Evolutionary conservation across 805 yeast genomes (phyloP), one percentile per base, ranked within the genome.

Genomic region (Starmerella tilneyi): DNA sequence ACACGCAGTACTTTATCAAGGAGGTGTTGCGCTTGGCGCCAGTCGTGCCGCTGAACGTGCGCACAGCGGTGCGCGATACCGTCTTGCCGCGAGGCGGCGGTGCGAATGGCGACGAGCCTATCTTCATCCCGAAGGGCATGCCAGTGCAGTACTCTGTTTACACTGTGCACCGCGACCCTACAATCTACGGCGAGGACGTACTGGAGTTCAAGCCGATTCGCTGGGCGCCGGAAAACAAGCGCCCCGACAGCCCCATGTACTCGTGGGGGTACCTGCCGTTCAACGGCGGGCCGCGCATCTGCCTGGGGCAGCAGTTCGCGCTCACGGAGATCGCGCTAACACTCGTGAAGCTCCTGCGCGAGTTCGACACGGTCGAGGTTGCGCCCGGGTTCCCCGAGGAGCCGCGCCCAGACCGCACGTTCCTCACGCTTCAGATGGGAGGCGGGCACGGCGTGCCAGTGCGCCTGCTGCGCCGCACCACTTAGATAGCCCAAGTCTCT

Each of bases 231-330:
- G 44, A 41, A 38, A 41, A 31, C 61, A 45, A 45, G 40, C 23
- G 16, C 27, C 22, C 35, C 7, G 34, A 23, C 23, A 60, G 45
- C 50, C 57, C 61, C 31, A 60, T 44, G 58, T 59, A 62, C 40
- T 65, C 70, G 12, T 70, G 73, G 73, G 66, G 66, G 15, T 70
- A 64, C 49, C 54, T 69, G 28, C 74, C 74, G 28, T 70, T 70
- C 57, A 69, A 69, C 51, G 75, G 75, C 33, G 75, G 75, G 8
- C 74, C 75, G 28, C 59, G 75, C 45, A 68, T 71, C 43, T 71
- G 75, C 52, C 58, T 70, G 42, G 75, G 74, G 21, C 75, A 71
- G 57, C 75, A 71, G 55, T 70, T 70, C 61, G 75, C 74, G 9
- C 64, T 70, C 30, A 69, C 73, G 15, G 74, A 71, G 53, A 66